Evolutionary conservation across 495 filamentous ascomycete species (phyloP).

Genomic region (Immersiella caudata): DNA sequence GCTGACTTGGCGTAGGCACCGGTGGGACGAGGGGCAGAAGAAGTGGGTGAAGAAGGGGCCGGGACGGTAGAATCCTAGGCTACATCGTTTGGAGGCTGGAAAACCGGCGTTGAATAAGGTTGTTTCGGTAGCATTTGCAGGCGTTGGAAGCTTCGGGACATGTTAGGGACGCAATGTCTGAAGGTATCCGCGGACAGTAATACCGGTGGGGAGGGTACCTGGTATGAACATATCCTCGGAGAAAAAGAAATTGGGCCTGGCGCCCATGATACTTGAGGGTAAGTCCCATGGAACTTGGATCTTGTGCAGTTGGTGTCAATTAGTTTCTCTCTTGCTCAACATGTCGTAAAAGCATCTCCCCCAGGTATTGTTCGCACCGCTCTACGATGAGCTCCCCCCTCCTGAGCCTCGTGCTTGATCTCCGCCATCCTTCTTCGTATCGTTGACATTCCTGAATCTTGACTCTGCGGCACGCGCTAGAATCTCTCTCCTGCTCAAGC

Average conservation of each 20-base stretch:
- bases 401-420: not conserved
- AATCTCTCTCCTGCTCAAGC: conserved; percentile 63
- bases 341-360: not conserved
- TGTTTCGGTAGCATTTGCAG: not conserved
- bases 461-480: conserved; percentile 76
- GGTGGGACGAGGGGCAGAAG: conserved; percentile 47
- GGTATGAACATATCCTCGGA: too few species aligned
- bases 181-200: too few species aligned
- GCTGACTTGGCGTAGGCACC: conserved; percentile 43
- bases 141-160: not conserved
- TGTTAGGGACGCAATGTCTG: too few species aligned
- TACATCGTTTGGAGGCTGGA: not conserved
- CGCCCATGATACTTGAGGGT: too few species aligned
- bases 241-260: too few species aligned
- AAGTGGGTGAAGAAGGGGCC: conserved; percentile 51
- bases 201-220: too few species aligned
- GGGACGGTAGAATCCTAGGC: too few species aligned
- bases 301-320: too few species aligned
- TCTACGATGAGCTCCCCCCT: conserved; percentile 4
- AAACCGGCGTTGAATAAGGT: too few species aligned
- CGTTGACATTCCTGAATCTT: conserved; percentile 61
- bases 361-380: not conserved
- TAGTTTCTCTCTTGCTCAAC: not conserved
- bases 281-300: too few species aligned
- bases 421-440: conserved; percentile 32